These are phyloP conservation scores for Fraxinus quadrangulata DNA, from an alignment of 257 asterid species.

Conservation along the genomic window DNA sequence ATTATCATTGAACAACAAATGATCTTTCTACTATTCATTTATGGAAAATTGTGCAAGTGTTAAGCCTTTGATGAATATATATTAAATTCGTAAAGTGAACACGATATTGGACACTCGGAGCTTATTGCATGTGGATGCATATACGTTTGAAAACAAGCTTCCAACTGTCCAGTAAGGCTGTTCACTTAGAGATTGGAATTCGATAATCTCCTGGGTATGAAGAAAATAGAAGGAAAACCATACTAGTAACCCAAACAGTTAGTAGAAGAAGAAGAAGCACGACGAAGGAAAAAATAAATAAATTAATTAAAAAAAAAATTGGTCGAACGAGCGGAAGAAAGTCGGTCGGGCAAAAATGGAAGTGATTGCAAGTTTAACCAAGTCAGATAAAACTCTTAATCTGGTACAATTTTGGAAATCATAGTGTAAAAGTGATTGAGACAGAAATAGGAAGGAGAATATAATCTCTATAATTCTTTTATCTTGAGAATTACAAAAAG, in stretches of 20 bases:
- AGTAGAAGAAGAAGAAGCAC: not conserved
- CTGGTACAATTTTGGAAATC: no score
- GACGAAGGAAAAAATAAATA: no score
- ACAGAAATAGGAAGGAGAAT: no score
- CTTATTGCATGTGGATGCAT: not conserved
- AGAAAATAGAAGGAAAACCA: not conserved
- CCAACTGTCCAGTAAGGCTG: not conserved
- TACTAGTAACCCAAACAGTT: not conserved
- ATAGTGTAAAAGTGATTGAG: no score
- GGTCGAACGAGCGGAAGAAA: no score
- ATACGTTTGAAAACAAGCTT: not conserved
- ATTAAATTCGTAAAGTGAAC: not conserved
- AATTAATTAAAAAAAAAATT: no score
- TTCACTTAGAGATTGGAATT: not conserved
- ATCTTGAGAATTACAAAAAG: not conserved
- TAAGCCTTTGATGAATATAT: not conserved
- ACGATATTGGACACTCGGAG: not conserved
- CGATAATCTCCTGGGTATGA: not conserved
- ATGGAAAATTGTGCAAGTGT: not conserved
- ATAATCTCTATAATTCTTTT: no score
- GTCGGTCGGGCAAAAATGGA: no score
- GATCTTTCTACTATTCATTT: not conserved
- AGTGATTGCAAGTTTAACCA: no score
- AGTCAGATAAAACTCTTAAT: no score
- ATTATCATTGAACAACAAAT: conserved; percentile 17